A percentile compares a stretch with the other conserved stretches of the same genome.
Conservation (phyloP, 768 basidiomycete genomes). For the Pulveroboletus sp. region DNA sequence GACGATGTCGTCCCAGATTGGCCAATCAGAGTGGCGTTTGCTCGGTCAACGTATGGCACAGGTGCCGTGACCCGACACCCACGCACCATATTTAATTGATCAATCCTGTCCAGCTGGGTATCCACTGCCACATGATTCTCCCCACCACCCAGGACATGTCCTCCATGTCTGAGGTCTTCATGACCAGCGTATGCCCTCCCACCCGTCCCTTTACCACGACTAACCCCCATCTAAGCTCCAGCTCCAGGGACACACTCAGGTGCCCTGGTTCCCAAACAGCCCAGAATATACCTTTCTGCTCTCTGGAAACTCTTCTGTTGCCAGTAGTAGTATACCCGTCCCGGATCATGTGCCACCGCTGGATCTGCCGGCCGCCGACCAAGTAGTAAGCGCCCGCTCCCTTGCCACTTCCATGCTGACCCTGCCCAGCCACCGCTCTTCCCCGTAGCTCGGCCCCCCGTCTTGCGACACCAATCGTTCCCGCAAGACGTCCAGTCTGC, state of each 20-base stretch:
- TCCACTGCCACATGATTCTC: slow-evolving; percentile 58
- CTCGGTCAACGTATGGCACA: slow-evolving; percentile 43
- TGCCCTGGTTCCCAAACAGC: slow-evolving; percentile 42
- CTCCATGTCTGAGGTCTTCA: slow-evolving; percentile 46
- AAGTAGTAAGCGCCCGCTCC: slow-evolving; percentile 1
- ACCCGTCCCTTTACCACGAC: not conserved
- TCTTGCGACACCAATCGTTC: slow-evolving; percentile 29
- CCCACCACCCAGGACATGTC: slow-evolving; percentile 44
- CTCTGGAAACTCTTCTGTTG: slow-evolving; percentile 34
- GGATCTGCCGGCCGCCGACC: slow-evolving; percentile 8
- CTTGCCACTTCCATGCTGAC: slow-evolving; percentile 9
- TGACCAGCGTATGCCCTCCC: slow-evolving; percentile 36
- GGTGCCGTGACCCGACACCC: slow-evolving; percentile 32
- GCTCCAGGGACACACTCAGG: slow-evolving; percentile 21
- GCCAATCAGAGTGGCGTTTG: slow-evolving; percentile 38
- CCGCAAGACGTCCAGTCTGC: slow-evolving; percentile 27
- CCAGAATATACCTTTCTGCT: slow-evolving; percentile 39
- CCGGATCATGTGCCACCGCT: no score
- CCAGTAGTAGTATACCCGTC: no score
- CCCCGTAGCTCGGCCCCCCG: slow-evolving; percentile 14
- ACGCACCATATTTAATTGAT: slow-evolving; percentile 15
- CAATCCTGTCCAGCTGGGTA: slow-evolving; percentile 39
- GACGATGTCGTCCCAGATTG: slow-evolving; percentile 28
- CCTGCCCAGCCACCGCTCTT: not conserved
- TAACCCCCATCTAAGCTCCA: slow-evolving; percentile 19